Evolutionary conservation across 2,329 filamentous ascomycete species (phyloP).

Genomic region (Calonectria hawksworthii): DNA sequence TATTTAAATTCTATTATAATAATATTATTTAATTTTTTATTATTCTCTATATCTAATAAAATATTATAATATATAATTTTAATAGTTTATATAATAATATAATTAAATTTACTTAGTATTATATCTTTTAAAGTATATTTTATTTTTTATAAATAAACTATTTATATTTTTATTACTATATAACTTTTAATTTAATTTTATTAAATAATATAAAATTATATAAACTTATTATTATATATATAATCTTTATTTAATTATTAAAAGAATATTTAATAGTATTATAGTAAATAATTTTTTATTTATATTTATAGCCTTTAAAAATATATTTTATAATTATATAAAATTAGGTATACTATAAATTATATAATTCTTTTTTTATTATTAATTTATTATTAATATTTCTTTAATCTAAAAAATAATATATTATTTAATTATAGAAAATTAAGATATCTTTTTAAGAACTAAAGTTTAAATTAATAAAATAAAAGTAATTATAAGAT

Average conservation of each 20-base stretch:
- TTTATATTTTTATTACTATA: neutral
- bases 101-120: neutral
- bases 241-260: conserved; percentile 13
- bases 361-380: conserved; percentile 23
- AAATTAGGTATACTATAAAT: conserved; percentile 10
- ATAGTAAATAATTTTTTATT: conserved; percentile 15
- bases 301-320: conserved; percentile 2
- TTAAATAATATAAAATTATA: conserved; percentile 5
- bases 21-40: neutral
- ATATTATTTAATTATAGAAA: neutral
- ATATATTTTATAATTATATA: conserved; percentile 8
- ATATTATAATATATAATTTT: neutral
- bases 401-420: conserved; percentile 9
- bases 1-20: neutral
- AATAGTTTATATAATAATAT: neutral
- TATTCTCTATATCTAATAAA: neutral
- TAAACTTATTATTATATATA: conserved; percentile 20
- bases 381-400: conserved; percentile 5
- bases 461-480: conserved; percentile 13
- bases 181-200: neutral
- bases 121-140: neutral
- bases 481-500: neutral
- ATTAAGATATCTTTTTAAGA: neutral
- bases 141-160: neutral
- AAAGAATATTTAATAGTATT: conserved; percentile 5